Base-by-base conservation (phyloP, 2,329 filamentous ascomycete genomes). In the Xylaria sp. region DNA sequence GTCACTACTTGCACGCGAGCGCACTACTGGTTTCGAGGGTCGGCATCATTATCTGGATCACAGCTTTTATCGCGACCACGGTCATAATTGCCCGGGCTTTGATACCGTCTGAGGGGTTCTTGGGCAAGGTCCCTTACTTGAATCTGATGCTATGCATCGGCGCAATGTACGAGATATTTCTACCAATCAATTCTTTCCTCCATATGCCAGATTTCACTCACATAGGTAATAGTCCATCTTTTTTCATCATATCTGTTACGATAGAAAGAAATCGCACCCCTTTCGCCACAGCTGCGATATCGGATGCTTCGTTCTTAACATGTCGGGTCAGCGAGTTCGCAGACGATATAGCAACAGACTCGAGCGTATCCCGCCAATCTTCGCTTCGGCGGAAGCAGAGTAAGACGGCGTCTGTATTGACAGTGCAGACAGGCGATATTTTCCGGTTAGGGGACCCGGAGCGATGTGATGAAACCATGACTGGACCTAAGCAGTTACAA, bases 21-120 rank as follows among this genome's bases (percentile, higher is more conserved):
- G 73, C 73, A 2, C 64, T 75, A 23, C 60, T 77, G 8, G 46
- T 75, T 17, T 63, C 71, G 23, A 69, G 75, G 7, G 58, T 76
- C 1, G 63, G 65, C 3, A 71, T 76, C 17, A 64, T 62, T 1
- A 59, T 70, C 8, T 77, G 75, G 75, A 54, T 72, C 8, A 68
- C 70, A 1, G 70, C 72, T 21, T 43, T 76, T 2, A 65, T 74
- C 6, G 69, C 73, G 7, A 74, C 72, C 1, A 64, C 67, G 10
- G 60, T 75, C 17, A 62, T 72, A 59, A 70, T 74, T 11, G 65
- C 69, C 7, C 70, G 64, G 44, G 59, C 60, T 4, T 41, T 52
- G n/a, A n/a, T n/a, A 3, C 65, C 47, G 5, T 53, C 60, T 7
- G 52, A 54, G 4, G 68, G 67, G 1, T 61, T 69, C 59, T 25